Percentiles rank a stretch among this genome's conserved stretches.
Evolutionary conservation across 2,329 filamentous ascomycete genomes (phyloP).

Genomic region (Metarhizium anisopliae): DNA sequence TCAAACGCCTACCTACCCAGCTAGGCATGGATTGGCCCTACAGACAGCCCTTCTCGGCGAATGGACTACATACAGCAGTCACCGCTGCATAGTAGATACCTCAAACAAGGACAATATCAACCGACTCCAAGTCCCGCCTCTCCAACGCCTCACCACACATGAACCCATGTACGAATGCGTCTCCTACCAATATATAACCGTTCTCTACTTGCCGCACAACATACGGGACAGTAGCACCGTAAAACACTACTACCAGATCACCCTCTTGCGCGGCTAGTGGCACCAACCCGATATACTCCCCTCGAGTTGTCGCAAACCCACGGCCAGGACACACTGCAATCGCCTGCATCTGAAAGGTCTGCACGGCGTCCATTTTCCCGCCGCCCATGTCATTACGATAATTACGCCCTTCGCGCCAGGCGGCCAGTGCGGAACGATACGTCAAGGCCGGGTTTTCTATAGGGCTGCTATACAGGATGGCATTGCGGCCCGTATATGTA

Average conservation of each 20-base stretch:
- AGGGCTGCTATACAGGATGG: neutral
- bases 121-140: neutral
- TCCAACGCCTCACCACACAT: neutral
- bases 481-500: neutral
- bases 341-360: neutral
- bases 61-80: too few relatives aligned
- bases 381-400: neutral
- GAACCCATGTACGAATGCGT: neutral
- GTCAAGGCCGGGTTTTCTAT: neutral
- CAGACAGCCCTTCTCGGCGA: too few relatives aligned
- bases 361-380: neutral
- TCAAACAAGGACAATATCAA: neutral
- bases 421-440: neutral
- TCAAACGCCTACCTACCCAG: too few relatives aligned
- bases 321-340: neutral
- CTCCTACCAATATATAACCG: neutral
- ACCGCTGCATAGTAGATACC: too few relatives aligned
- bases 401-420: neutral
- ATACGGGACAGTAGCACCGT: neutral
- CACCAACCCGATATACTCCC: conserved; percentile 1
- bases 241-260: neutral
- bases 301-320: neutral
- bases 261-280: neutral
- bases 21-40: too few relatives aligned
- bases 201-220: neutral